phyloP scores from a whole-genome alignment of 129 eudicot species.

The Centrapalus pauciflorus region DNA sequence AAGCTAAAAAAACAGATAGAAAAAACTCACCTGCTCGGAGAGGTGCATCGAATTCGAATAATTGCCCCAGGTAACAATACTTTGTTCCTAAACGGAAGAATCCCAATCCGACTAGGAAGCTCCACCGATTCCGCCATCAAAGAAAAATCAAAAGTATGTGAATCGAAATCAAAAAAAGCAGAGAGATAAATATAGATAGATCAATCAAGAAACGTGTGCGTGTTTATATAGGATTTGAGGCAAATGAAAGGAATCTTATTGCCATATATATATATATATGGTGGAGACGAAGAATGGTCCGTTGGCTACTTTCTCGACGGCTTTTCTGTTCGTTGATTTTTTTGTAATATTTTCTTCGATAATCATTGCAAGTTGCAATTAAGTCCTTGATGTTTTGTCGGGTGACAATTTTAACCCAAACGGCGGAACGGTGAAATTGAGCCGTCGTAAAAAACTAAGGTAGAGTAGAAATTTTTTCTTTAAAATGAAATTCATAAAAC shows the following conservation, averaged over 20 bases:
- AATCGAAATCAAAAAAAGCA: neutral
- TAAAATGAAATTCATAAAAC: no score
- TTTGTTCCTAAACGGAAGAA: slow-evolving; percentile 92
- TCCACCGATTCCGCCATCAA: slow-evolving; percentile 85
- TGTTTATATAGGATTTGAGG: slow-evolving; percentile 14
- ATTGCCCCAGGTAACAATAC: slow-evolving; percentile 92
- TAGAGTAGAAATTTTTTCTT: no score
- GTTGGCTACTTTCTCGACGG: slow-evolving; percentile 27
- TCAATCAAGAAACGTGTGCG: neutral
- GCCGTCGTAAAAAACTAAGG: no score
- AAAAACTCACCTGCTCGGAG: slow-evolving; percentile 86
- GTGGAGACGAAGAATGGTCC: slow-evolving; percentile 17
- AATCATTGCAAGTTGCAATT: neutral
- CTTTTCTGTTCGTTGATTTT: slow-evolving; percentile 29
- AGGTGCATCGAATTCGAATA: slow-evolving; percentile 70
- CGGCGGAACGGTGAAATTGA: no score
- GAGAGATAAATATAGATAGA: neutral
- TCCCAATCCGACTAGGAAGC: slow-evolving; percentile 80
- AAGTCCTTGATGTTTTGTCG: neutral
- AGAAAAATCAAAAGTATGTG: neutral
- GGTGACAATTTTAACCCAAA: no score
- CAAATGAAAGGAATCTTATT: neutral
- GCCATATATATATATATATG: neutral
- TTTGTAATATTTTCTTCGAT: neutral
- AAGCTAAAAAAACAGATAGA: neutral